Evolutionary conservation across 306 rosid species (phyloP), one percentile per base, ranked within the genome.

Genomic region (Dicorynia guianensis): DNA sequence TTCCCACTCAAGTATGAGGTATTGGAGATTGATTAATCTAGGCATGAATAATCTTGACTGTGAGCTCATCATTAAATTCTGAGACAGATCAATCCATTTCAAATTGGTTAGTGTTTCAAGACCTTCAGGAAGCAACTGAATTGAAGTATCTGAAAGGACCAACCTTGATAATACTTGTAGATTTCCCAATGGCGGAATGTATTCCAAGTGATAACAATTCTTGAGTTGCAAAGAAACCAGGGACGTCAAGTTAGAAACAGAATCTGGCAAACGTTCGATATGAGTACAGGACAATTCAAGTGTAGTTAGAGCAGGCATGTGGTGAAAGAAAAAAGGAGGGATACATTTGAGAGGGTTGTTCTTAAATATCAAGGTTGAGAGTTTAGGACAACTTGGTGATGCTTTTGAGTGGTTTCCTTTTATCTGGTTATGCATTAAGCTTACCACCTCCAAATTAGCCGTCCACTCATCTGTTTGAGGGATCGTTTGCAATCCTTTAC

Each of bases 381-480:
- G n/a, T n/a, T n/a, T n/a, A n/a, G n/a, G n/a, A n/a, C n/a, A n/a
- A n/a, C n/a, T n/a, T n/a, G n/a, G n/a, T n/a, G n/a, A n/a, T n/a
- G n/a, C n/a, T n/a, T n/a, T n/a, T n/a, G n/a, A n/a, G n/a, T n/a
- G n/a, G n/a, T n/a, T n/a, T n/a, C n/a, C n/a, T n/a, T n/a, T n/a
- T n/a, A n/a, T n/a, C n/a, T n/a, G n/a, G n/a, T n/a, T n/a, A n/a
- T n/a, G n/a, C n/a, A n/a, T n/a, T n/a, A n/a, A n/a, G n/a, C n/a
- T n/a, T n/a, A n/a, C n/a, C n/a, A n/a, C n/a, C n/a, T n/a, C n/a
- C n/a, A n/a, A n/a, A n/a, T n/a, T n/a, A n/a, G n/a, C n/a, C n/a
- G 8, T 58, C 74, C 79, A 72, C 18, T 79, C 74, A 12, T n/a
- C 47, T 44, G 64, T 63, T 19, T 65, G 63, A 46, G 83, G 83